A percentile compares a stretch with the other conserved stretches of the same genome.
Conservation (phyloP, 2,329 filamentous ascomycete genomes). For the Alternaria hordeiaustralica region DNA sequence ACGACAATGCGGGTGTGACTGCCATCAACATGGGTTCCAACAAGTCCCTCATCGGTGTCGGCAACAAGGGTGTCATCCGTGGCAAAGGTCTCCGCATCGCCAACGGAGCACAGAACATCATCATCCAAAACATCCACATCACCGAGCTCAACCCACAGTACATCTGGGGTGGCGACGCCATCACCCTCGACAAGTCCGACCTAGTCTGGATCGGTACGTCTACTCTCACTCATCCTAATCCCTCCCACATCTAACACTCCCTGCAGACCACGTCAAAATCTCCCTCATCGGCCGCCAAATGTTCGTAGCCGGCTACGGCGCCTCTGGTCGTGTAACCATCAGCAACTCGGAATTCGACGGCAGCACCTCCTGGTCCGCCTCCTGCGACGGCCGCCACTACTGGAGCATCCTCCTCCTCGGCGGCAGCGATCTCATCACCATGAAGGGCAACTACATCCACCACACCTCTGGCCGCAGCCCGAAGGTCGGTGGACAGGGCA, state of each 20-base stretch:
- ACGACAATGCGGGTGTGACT: conserved; percentile 36
- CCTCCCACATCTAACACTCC: neutral
- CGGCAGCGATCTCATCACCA: conserved; percentile 18
- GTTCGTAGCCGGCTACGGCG: conserved; percentile 18
- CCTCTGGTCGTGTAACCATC: conserved; percentile 21
- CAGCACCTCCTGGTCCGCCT: conserved; percentile 17
- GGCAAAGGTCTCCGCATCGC: conserved; percentile 21
- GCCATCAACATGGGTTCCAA: conserved; percentile 46
- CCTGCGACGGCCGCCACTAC: conserved; percentile 27
- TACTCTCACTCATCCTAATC: neutral
- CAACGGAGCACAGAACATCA: conserved; percentile 37
- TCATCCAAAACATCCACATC: conserved; percentile 50
- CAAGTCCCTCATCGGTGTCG: conserved; percentile 52
- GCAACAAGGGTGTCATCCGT: conserved; percentile 45
- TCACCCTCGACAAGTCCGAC: conserved; percentile 38
- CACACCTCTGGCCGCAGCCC: conserved; percentile 24
- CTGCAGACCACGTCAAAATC: conserved; percentile 25
- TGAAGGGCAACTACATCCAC: conserved; percentile 27
- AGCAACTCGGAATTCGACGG: conserved; percentile 29
- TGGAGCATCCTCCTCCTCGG: conserved; percentile 23
- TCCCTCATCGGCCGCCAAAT: conserved; percentile 23
- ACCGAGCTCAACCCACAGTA: conserved; percentile 48
- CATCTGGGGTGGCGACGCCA: conserved; percentile 48
- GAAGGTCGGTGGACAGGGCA: conserved; percentile 15
- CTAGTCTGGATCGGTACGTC: conserved; percentile 41